Conservation (phyloP, 2,329 filamentous ascomycete species). For the Domatiomyces catenatus region DNA sequence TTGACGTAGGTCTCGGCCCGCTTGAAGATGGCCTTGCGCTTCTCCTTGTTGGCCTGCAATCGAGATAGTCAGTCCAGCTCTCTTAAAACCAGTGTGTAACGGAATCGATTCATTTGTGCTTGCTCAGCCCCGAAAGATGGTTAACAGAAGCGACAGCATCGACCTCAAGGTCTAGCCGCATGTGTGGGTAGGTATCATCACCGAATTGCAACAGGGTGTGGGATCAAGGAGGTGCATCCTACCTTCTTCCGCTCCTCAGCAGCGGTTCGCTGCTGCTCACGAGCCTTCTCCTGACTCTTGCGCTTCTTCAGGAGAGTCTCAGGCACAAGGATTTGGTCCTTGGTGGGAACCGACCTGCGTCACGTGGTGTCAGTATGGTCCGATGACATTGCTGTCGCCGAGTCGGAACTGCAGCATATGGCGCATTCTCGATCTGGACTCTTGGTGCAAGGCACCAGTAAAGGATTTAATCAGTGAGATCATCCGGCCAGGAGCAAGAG, state of each 20-base stretch:
- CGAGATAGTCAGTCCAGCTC: slow-evolving; percentile 13
- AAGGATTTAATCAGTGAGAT: slow-evolving; percentile 65
- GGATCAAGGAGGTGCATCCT: slow-evolving; percentile 32
- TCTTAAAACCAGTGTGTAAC: slow-evolving; percentile 1
- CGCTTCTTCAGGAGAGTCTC: slow-evolving; percentile 99
- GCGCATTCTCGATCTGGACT: slow-evolving; percentile 71
- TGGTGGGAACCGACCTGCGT: slow-evolving; percentile 71
- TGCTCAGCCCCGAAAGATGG: slow-evolving; percentile 98
- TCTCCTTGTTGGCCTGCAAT: slow-evolving; percentile 86
- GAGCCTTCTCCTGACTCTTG: slow-evolving; percentile 99
- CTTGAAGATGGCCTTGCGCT: slow-evolving; percentile 98
- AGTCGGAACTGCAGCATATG: slow-evolving; percentile 80
- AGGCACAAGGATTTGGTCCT: slow-evolving; percentile 91
- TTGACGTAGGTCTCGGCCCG: slow-evolving; percentile 99
- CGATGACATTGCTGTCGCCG: slow-evolving; percentile 61
- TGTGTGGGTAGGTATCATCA: slow-evolving; percentile 81
- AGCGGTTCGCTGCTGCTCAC: slow-evolving; percentile 69
- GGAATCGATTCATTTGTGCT: not conserved
- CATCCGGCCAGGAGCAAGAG: slow-evolving; percentile 4
- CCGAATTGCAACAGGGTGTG: slow-evolving; percentile 25
- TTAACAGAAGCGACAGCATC: slow-evolving; percentile 91
- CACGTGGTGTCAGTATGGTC: slow-evolving; percentile 55
- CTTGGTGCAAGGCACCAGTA: slow-evolving; percentile 27
- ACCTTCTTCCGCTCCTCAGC: slow-evolving; percentile 83
- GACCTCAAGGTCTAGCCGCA: slow-evolving; percentile 84